Percentiles rank a stretch among this genome's conserved stretches.
These are phyloP conservation scores for Lophiostoma macrostomum DNA, from an alignment of 495 filamentous ascomycete species.

Conservation along the genomic window DNA sequence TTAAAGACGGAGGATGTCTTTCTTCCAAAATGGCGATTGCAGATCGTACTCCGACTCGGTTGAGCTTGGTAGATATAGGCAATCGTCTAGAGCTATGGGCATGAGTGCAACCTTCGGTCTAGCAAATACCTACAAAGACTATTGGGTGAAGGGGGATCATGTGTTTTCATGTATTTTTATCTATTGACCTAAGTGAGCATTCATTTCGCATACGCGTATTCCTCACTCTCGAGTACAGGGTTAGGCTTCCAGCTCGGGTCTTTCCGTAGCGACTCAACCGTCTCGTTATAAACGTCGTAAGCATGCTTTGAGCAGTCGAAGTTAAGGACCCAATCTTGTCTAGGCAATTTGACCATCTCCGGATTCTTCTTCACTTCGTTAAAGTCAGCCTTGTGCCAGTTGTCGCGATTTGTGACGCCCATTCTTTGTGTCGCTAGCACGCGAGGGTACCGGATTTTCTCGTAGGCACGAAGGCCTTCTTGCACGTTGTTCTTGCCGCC, in stretches of 20 bases:
- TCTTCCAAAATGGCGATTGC: no score
- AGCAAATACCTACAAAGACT: no score
- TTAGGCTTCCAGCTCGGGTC: slow-evolving; percentile 16
- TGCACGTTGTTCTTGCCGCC: slow-evolving; percentile 23
- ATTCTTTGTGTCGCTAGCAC: slow-evolving; percentile 37
- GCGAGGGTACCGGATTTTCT: slow-evolving; percentile 39
- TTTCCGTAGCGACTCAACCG: slow-evolving; percentile 14
- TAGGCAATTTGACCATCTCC: slow-evolving; percentile 35
- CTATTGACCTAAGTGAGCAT: no score
- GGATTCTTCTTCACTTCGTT: slow-evolving; percentile 40
- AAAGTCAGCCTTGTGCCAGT: slow-evolving; percentile 41
- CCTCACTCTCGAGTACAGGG: no score
- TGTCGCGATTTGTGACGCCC: slow-evolving; percentile 37
- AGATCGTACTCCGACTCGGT: no score
- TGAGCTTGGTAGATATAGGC: no score
- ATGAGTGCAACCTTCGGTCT: no score
- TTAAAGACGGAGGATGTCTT: no score
- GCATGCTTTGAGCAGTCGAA: slow-evolving; percentile 39
- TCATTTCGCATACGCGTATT: no score
- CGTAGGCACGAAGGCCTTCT: slow-evolving; percentile 34
- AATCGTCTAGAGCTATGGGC: no score
- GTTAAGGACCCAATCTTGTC: slow-evolving; percentile 37
- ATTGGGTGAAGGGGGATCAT: no score
- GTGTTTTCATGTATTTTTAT: no score
- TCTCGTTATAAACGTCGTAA: slow-evolving; percentile 33